Percentiles rank a stretch among this genome's conserved stretches.
These are phyloP conservation scores for Cladophialophora immunda DNA, from an alignment of 2,329 filamentous ascomycete genomes.

Conservation along the genomic window DNA sequence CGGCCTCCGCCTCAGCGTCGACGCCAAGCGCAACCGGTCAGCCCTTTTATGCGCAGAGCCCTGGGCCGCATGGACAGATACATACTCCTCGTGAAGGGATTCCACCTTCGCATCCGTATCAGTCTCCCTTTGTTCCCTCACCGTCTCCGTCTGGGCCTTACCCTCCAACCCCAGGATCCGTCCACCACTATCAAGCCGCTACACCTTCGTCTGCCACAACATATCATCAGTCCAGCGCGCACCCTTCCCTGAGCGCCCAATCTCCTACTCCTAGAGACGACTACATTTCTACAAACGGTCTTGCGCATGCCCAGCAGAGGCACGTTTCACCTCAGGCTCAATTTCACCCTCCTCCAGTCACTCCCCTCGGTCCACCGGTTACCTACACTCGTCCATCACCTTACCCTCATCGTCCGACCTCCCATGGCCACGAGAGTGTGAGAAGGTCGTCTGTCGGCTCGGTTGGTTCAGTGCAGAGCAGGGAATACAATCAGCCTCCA, in stretches of 20 bases:
- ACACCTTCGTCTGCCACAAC: slow-evolving; percentile 29
- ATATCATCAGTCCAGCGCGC: slow-evolving; percentile 31
- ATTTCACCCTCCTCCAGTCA: slow-evolving; percentile 38
- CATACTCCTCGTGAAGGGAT: slow-evolving; percentile 38
- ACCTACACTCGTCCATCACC: slow-evolving; percentile 38
- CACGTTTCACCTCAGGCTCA: slow-evolving; percentile 37
- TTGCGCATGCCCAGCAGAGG: slow-evolving; percentile 30
- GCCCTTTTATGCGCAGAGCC: slow-evolving; percentile 38
- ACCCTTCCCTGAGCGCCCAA: slow-evolving; percentile 30
- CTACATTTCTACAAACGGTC: slow-evolving; percentile 28
- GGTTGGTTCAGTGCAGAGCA: slow-evolving; percentile 37
- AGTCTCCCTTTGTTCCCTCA: slow-evolving; percentile 38
- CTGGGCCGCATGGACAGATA: slow-evolving; percentile 37
- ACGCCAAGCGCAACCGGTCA: slow-evolving; percentile 36
- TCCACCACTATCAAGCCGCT: slow-evolving; percentile 30
- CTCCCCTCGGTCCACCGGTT: slow-evolving; percentile 41
- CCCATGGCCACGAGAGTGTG: slow-evolving; percentile 40
- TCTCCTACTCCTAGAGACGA: slow-evolving; percentile 38
- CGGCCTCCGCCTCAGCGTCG: slow-evolving; percentile 29
- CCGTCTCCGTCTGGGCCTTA: slow-evolving; percentile 35
- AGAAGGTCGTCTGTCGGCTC: slow-evolving; percentile 38
- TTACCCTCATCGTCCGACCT: slow-evolving; percentile 37
- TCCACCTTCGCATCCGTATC: slow-evolving; percentile 33
- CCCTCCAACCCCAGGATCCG: slow-evolving; percentile 39
- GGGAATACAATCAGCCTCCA: slow-evolving; percentile 31